A percentile compares a stretch with the other conserved stretches of the same genome.
These are phyloP conservation scores for Stachybotrys echinatus DNA, from an alignment of 2,329 filamentous ascomycete species.

Conservation along the genomic window DNA sequence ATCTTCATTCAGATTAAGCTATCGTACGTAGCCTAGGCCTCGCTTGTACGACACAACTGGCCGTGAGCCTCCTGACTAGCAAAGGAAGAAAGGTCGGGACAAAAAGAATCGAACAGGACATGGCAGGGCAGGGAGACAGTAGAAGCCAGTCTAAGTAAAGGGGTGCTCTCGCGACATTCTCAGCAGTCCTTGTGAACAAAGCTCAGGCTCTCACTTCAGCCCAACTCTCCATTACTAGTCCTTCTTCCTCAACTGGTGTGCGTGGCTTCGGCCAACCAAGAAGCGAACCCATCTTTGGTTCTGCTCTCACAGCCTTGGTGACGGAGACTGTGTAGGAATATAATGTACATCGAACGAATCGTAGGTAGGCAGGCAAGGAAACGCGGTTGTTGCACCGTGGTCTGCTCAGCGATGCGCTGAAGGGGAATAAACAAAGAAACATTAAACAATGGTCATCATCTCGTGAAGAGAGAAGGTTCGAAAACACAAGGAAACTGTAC, in stretches of 20 bases:
- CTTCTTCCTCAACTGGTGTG: not conserved
- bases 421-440: constrained; percentile 23
- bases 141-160: no score
- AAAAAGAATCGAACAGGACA: no score
- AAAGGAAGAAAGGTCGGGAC: not conserved
- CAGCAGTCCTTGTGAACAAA: not conserved
- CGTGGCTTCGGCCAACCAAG: no score
- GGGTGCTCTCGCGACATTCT: no score
- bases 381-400: constrained; percentile 7
- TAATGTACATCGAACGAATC: constrained; percentile 23
- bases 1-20: not conserved
- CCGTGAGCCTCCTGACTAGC: not conserved
- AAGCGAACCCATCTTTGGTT: no score
- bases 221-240: not conserved
- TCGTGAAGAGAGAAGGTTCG: constrained; percentile 21
- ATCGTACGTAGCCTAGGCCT: not conserved
- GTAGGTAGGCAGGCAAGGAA: constrained; percentile 9
- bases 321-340: constrained; percentile 18
- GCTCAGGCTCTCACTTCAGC: not conserved
- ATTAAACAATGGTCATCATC: constrained; percentile 28
- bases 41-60: not conserved
- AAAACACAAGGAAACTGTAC: constrained; percentile 9
- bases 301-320: constrained; percentile 16
- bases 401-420: not conserved
- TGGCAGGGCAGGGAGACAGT: no score